Evolutionary conservation across 495 filamentous ascomycete genomes (phyloP), one percentile per base, ranked within the genome.

Genomic region (Aspergillus egyptiacus): DNA sequence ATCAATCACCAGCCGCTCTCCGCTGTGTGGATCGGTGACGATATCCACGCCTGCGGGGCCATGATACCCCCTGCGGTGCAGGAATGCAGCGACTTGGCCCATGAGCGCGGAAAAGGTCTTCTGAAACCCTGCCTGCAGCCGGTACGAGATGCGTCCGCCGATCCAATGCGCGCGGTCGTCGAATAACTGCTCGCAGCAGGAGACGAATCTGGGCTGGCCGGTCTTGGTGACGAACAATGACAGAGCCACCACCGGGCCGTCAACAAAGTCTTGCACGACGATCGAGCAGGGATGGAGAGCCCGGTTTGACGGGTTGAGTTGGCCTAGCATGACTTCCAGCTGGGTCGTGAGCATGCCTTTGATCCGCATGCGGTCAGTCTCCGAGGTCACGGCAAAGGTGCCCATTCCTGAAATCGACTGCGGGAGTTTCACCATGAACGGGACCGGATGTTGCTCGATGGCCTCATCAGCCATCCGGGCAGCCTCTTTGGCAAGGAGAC

Each of bases 171-270:
- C 14, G 5, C 25, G 13, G 13, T 22, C 27, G 19, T 52, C 43
- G 41, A 46, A 27, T 8, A 37, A 15, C 18, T 52, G 50, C 2
- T 25, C 24, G 8, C 34, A 37, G 2, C 40, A 36, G 6, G 28
- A 31, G 15, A 37, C 36, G 42, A 46, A 52, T 1, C 46, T 33
- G 4, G 41, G 33, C 0, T 27, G 33, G 3, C 50, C 50, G 0
- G 5, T 37, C 24, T 46, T 23, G 4, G 50, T 52, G 6, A 52
- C 39, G 42, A 52, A 52, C 25, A 52, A 39, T 13, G 34, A 40
- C 9, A 52, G 9, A 4, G 32, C 50, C 7, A 37, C n/a, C 15
- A 35, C 32, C 7, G 32, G 23, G 7, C 50, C 50, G 2, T 24
- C 6, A 0, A 52, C 34, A 6, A 46, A 27, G 3, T 46, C 41